Evolutionary conservation across 495 filamentous ascomycete species (phyloP).

Genomic region (Rhypophila decipiens): DNA sequence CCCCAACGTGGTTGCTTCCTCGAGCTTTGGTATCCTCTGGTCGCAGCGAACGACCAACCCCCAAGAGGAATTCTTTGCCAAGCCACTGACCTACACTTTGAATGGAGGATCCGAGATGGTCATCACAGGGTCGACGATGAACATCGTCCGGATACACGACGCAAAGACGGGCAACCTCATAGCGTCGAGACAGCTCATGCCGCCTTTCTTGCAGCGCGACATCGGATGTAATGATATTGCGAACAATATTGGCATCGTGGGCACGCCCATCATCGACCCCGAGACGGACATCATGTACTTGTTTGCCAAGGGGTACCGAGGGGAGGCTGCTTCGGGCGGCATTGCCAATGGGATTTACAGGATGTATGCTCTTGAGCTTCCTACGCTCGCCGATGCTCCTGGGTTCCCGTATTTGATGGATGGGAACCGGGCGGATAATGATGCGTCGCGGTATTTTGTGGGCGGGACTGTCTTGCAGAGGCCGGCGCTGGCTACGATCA

Average conservation of each 20-base stretch:
- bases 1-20: conserved; percentile 29
- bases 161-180: conserved; percentile 9
- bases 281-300: conserved; percentile 32
- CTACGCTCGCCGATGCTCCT: conserved; percentile 25
- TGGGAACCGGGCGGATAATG: conserved; percentile 34
- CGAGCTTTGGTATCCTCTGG: conserved; percentile 31
- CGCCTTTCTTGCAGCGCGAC: conserved; percentile 29
- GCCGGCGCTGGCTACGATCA: conserved; percentile 25
- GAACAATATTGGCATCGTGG: conserved; percentile 29
- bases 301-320: conserved; percentile 33
- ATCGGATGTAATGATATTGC: conserved; percentile 36
- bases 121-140: conserved; percentile 35
- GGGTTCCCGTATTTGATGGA: conserved; percentile 36
- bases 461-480: conserved; percentile 39
- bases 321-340: conserved; percentile 19
- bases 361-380: conserved; percentile 32
- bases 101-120: conserved; percentile 28
- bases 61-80: conserved; percentile 31
- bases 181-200: conserved; percentile 9
- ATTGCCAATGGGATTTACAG: conserved; percentile 25
- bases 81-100: conserved; percentile 37
- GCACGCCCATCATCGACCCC: conserved; percentile 32
- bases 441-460: conserved; percentile 32
- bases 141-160: conserved; percentile 9
- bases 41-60: conserved; percentile 9